These are phyloP conservation scores for Leccinum boreale DNA, from an alignment of 768 basidiomycete genomes.

Conservation along the genomic window DNA sequence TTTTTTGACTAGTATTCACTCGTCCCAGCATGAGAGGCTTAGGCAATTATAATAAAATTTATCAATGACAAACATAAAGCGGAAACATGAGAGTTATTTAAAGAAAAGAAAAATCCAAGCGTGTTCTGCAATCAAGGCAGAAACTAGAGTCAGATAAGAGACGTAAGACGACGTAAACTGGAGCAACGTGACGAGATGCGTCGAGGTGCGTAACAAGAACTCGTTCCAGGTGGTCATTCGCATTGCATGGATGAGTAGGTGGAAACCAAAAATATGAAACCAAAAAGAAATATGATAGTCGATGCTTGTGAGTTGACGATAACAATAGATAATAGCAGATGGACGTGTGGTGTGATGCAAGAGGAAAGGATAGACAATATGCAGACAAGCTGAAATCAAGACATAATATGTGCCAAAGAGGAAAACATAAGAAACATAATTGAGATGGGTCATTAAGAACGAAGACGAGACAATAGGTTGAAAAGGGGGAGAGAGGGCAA, in stretches of 20 bases:
- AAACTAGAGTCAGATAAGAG: slow-evolving; percentile 7
- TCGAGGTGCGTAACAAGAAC: slow-evolving; percentile 12
- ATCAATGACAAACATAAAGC: background rate
- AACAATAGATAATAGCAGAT: slow-evolving; percentile 35
- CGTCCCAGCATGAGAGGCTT: background rate
- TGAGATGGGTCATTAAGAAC: slow-evolving; percentile 15
- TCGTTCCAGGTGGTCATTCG: slow-evolving; percentile 14
- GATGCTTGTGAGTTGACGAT: slow-evolving; percentile 23
- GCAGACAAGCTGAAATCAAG: slow-evolving; percentile 20
- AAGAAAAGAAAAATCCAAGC: background rate
- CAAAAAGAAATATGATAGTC: background rate
- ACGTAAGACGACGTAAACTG: background rate
- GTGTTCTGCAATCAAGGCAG: slow-evolving; percentile 5
- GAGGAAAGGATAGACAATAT: slow-evolving; percentile 21
- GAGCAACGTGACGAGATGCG: slow-evolving; percentile 14
- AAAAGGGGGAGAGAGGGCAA: background rate
- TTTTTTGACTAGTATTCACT: background rate
- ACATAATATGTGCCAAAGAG: slow-evolving; percentile 1
- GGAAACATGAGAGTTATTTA: background rate
- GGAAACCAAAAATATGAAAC: background rate
- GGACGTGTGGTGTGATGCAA: slow-evolving; percentile 18
- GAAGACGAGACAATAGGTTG: slow-evolving; percentile 1
- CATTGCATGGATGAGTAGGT: background rate
- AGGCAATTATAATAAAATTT: background rate
- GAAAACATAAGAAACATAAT: slow-evolving; percentile 17